A percentile compares a stretch with the other conserved stretches of the same genome.
phyloP scores from a whole-genome alignment of 495 filamentous ascomycete species.

The Thermochaetoides thermophila region DNA sequence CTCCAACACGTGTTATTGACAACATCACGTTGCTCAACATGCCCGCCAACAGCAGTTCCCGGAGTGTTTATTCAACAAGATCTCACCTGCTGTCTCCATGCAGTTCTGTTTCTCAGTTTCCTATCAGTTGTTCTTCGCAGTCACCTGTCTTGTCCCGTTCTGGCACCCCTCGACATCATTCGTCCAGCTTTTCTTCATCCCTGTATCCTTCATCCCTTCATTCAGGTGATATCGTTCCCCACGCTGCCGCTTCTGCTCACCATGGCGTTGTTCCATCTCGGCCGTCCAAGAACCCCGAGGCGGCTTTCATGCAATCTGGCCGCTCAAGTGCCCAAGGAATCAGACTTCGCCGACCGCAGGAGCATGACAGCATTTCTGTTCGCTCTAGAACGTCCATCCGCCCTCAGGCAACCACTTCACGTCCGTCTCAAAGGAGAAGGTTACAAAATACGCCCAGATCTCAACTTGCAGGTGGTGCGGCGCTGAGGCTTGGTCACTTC shows the following conservation, averaged over 20 bases:
- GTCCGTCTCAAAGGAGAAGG: neutral
- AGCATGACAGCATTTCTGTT: neutral
- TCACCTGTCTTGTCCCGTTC: neutral
- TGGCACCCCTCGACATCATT: neutral
- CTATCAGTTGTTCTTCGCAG: neutral
- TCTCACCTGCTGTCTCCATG: conserved; percentile 14
- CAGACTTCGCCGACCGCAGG: neutral
- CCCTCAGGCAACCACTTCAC: neutral
- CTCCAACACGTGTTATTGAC: too few relatives aligned
- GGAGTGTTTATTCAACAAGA: conserved; percentile 11
- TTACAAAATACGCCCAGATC: neutral
- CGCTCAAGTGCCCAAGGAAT: neutral
- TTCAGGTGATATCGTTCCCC: conserved; percentile 1
- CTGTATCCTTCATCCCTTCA: conserved; percentile 3
- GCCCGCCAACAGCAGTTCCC: conserved; percentile 8
- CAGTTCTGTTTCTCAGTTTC: conserved; percentile 2
- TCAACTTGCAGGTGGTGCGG: neutral
- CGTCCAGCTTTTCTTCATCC: neutral
- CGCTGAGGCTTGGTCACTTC: too few relatives aligned
- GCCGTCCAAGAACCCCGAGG: too few relatives aligned
- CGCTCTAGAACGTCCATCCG: neutral
- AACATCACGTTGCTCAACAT: too few relatives aligned
- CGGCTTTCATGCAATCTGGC: too few relatives aligned
- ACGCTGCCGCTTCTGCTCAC: too few relatives aligned
- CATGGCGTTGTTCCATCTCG: too few relatives aligned